phyloP scores from a whole-genome alignment of 345 rosid genomes.

The Triadica sebifera region DNA sequence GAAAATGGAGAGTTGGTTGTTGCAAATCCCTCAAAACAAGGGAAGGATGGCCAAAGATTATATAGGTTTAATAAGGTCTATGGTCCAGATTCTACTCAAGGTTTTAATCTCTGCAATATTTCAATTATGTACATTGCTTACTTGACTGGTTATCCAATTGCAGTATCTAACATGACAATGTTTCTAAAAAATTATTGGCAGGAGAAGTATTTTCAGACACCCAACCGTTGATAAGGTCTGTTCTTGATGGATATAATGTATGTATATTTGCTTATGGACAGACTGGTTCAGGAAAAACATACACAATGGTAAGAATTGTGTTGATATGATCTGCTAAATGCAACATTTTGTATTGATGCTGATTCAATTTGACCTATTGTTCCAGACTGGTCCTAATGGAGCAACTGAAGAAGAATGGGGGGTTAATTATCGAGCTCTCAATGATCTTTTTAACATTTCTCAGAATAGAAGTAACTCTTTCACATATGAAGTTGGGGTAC shows the following conservation, averaged over 20 bases:
- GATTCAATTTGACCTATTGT: slow-evolving; percentile 5
- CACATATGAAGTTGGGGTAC: slow-evolving; percentile 63
- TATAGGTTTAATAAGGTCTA: slow-evolving; percentile 79
- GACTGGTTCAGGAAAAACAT: slow-evolving; percentile 28
- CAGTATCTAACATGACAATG: slow-evolving; percentile 15
- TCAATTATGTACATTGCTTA: neutral
- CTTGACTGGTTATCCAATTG: too few relatives aligned
- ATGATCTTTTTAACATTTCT: slow-evolving; percentile 70
- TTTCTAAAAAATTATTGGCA: slow-evolving; percentile 36
- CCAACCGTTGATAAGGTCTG: slow-evolving; percentile 69
- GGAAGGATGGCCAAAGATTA: slow-evolving; percentile 65
- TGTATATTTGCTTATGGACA: slow-evolving; percentile 99
- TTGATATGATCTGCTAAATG: neutral
- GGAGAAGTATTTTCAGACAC: slow-evolving; percentile 74
- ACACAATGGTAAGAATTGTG: slow-evolving; percentile 65
- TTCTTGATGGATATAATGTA: slow-evolving; percentile 80
- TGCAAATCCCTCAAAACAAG: slow-evolving; percentile 67
- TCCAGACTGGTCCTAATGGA: slow-evolving; percentile 66
- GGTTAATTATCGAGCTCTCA: slow-evolving; percentile 80
- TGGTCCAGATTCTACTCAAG: slow-evolving; percentile 75
- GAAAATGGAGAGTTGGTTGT: slow-evolving; percentile 74
- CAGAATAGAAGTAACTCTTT: slow-evolving; percentile 53
- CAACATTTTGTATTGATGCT: neutral
- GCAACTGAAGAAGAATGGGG: slow-evolving; percentile 80
- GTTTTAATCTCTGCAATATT: slow-evolving; percentile 34